Percentiles rank a stretch among this genome's conserved stretches.
Evolutionary conservation across 805 yeast genomes (phyloP).

Genomic region (Candida rishiriensis): DNA sequence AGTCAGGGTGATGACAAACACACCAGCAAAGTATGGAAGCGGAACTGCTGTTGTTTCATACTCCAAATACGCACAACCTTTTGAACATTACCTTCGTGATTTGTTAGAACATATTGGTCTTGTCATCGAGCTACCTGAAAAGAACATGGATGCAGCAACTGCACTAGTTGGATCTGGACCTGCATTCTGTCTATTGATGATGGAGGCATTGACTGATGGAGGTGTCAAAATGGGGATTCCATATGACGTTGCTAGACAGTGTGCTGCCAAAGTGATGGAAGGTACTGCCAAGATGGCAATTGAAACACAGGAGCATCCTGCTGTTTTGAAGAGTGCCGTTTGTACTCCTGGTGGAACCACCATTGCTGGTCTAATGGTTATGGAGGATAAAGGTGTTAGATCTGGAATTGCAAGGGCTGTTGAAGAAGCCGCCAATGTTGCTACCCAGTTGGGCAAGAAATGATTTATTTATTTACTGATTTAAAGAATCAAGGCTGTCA

Average conservation of each 20-base stretch:
- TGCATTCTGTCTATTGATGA: slow-evolving; percentile 82
- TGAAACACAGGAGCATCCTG: slow-evolving; percentile 81
- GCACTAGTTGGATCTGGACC: slow-evolving; percentile 96
- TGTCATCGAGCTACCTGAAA: slow-evolving; percentile 71
- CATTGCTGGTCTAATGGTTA: slow-evolving; percentile 85
- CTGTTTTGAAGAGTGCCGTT: slow-evolving; percentile 77
- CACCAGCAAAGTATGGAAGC: slow-evolving; percentile 88
- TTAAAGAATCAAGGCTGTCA: not conserved
- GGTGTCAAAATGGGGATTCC: slow-evolving; percentile 95
- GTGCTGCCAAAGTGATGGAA: slow-evolving; percentile 90
- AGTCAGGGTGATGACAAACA: slow-evolving; percentile 96
- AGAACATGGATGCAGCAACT: slow-evolving; percentile 95
- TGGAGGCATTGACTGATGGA: slow-evolving; percentile 91
- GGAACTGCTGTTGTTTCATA: slow-evolving; percentile 94
- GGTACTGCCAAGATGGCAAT: slow-evolving; percentile 92
- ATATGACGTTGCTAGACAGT: slow-evolving; percentile 69
- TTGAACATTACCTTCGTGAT: slow-evolving; percentile 44
- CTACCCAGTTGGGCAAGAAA: slow-evolving; percentile 54
- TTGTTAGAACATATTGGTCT: slow-evolving; percentile 63
- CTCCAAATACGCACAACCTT: slow-evolving; percentile 44
- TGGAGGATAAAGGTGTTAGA: slow-evolving; percentile 90
- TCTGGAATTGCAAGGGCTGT: slow-evolving; percentile 84
- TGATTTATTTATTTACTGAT: slow-evolving; percentile 8
- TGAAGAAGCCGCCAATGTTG: slow-evolving; percentile 86
- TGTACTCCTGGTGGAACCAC: slow-evolving; percentile 99